Percentiles rank a stretch among this genome's conserved stretches.
Evolutionary conservation across 2,329 filamentous ascomycete genomes (phyloP).

Genomic region (Aspergillus piperis): DNA sequence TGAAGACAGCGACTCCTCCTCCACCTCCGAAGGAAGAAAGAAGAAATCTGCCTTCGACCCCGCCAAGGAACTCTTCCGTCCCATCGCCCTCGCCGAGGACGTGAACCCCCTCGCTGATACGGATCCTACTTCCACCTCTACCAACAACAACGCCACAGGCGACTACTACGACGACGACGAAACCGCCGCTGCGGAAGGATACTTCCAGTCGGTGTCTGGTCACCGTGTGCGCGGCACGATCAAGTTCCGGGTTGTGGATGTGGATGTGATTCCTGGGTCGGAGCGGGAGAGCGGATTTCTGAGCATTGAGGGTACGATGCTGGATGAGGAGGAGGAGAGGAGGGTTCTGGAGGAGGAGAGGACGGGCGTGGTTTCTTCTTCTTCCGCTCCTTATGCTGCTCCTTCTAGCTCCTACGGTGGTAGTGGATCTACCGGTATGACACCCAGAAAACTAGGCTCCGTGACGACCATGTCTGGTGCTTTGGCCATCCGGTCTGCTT

Average conservation of each 20-base stretch:
- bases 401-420: too few relatives aligned
- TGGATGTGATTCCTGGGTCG: slow-evolving; percentile 69
- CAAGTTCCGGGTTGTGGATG: slow-evolving; percentile 78
- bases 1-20: slow-evolving; percentile 15
- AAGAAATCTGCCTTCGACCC: slow-evolving; percentile 32
- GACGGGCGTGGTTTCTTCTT: slow-evolving; percentile 21
- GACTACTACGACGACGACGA: slow-evolving; percentile 50
- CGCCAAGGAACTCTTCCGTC: slow-evolving; percentile 41
- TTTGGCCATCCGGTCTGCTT: slow-evolving; percentile 24
- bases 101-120: slow-evolving; percentile 24
- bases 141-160: neutral
- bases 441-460: neutral
- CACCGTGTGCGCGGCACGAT: slow-evolving; percentile 69
- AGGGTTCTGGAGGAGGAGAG: slow-evolving; percentile 58
- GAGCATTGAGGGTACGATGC: slow-evolving; percentile 85
- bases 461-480: slow-evolving; percentile 23
- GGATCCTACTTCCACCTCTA: slow-evolving; percentile 24
- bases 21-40: slow-evolving; percentile 3
- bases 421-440: neutral
- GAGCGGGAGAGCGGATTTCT: slow-evolving; percentile 75
- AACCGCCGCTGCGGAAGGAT: slow-evolving; percentile 60
- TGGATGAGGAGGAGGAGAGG: slow-evolving; percentile 67
- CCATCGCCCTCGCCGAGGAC: slow-evolving; percentile 1
- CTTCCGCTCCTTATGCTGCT: neutral
- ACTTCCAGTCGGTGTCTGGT: slow-evolving; percentile 74